Evolutionary conservation across 176 grass and related monocot genomes (phyloP).

Genomic region (Panicum miliaceum): DNA sequence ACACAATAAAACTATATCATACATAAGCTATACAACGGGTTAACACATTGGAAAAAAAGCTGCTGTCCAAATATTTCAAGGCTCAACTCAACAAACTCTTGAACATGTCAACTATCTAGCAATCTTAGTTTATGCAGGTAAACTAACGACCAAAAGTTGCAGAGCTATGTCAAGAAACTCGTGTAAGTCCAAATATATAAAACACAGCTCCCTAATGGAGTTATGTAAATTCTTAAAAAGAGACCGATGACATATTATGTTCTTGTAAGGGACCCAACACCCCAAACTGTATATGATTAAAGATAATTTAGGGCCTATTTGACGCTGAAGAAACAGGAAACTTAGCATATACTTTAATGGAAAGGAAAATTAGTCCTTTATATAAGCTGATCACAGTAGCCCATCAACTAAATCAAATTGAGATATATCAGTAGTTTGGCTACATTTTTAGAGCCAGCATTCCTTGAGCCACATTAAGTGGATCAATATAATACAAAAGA

Average conservation of each 20-base stretch:
- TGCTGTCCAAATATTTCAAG: background rate
- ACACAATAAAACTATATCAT: conserved; percentile 12
- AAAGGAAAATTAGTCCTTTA: background rate
- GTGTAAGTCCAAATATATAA: background rate
- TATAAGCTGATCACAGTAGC: background rate
- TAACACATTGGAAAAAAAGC: background rate
- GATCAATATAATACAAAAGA: background rate
- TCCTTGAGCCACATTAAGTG: background rate
- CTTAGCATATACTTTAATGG: background rate
- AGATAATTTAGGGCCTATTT: background rate
- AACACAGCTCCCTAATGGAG: background rate
- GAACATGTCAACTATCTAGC: conserved; percentile 18
- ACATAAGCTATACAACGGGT: background rate
- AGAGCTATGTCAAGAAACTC: background rate
- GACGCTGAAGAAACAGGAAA: background rate
- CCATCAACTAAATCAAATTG: background rate
- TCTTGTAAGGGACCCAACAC: background rate
- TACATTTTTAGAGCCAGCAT: background rate
- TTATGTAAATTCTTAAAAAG: background rate
- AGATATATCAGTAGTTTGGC: background rate
- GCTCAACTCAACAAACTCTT: background rate
- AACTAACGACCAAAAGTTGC: background rate
- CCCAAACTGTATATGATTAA: background rate
- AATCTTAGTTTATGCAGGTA: conserved; percentile 22
- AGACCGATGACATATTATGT: background rate